phyloP scores from a whole-genome alignment of 192 early-diverging fungal species.

The Mortierella antarctica region DNA sequence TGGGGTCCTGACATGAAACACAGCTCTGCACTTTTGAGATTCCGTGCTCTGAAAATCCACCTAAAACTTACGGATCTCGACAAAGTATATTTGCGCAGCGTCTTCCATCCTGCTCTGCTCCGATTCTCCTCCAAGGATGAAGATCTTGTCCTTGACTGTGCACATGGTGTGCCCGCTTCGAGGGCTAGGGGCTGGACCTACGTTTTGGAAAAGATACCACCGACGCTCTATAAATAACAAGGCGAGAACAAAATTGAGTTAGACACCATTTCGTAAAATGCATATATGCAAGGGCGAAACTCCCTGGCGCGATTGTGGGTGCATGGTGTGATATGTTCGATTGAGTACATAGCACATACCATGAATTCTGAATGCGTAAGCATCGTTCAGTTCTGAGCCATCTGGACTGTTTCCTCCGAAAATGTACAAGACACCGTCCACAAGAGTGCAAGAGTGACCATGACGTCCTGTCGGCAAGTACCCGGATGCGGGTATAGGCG shows the following conservation, averaged over 20 bases:
- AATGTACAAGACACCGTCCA: constrained; percentile 66
- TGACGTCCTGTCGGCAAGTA: constrained; percentile 61
- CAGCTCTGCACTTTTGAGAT: too few relatives aligned
- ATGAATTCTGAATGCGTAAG: constrained; percentile 62
- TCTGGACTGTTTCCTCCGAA: constrained; percentile 63
- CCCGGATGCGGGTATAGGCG: constrained; percentile 54
- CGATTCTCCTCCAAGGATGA: constrained; percentile 64
- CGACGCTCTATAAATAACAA: constrained; percentile 52
- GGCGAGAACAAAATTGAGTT: background rate
- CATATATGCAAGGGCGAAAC: background rate
- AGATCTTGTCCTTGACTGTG: constrained; percentile 58
- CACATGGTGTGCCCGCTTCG: constrained; percentile 58
- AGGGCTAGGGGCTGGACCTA: constrained; percentile 60
- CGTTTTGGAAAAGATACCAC: constrained; percentile 69
- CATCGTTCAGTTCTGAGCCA: constrained; percentile 58
- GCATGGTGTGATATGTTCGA: background rate
- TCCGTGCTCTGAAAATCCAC: background rate
- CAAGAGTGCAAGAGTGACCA: constrained; percentile 47
- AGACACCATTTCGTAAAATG: background rate
- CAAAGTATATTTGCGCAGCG: constrained; percentile 41
- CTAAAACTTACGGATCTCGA: constrained; percentile 21
- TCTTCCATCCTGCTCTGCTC: constrained; percentile 31
- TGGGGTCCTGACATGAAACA: background rate
- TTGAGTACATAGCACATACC: constrained; percentile 32
- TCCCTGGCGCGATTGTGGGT: background rate